Conservation (phyloP, 2,329 filamentous ascomycete species). For the Diaporthe nobilis region DNA sequence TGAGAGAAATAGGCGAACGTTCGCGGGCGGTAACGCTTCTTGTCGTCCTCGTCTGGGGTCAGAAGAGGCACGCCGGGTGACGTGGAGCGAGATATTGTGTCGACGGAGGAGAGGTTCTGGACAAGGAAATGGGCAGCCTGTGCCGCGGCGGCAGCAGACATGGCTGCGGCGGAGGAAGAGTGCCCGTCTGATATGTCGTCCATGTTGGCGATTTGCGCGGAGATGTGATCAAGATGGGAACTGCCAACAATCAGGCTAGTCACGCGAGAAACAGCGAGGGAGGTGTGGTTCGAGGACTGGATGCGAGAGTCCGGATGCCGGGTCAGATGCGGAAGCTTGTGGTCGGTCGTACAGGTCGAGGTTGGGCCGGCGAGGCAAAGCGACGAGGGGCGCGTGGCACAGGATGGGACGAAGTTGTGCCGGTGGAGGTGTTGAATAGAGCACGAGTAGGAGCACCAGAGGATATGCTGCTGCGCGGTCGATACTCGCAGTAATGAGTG, state of each 20-base stretch:
- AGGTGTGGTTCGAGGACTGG: neutral
- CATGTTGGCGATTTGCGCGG: conserved; percentile 46
- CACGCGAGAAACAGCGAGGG: neutral
- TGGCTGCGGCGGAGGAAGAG: conserved; percentile 48
- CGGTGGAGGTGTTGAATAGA: neutral
- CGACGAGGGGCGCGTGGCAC: neutral
- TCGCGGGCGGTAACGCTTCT: conserved; percentile 82
- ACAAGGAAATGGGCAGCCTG: conserved; percentile 55
- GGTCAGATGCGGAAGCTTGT: conserved; percentile 18
- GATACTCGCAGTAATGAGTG: neutral
- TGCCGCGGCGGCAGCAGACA: conserved; percentile 54
- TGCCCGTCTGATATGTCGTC: conserved; percentile 51
- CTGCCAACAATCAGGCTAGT: neutral
- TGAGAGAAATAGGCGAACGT: conserved; percentile 95
- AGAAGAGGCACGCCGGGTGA: conserved; percentile 78
- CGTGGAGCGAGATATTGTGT: conserved; percentile 87
- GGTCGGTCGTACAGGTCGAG: conserved; percentile 31
- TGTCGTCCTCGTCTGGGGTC: conserved; percentile 64
- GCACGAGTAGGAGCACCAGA: neutral
- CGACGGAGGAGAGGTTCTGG: conserved; percentile 61
- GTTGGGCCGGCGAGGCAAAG: neutral
- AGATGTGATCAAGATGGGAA: conserved; percentile 8
- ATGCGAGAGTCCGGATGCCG: conserved; percentile 18
- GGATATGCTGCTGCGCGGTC: conserved; percentile 1
- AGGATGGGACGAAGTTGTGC: neutral